Evolutionary conservation across 2,329 filamentous ascomycete species (phyloP), one percentile per base, ranked within the genome.

Genomic region (Pezicula neosporulosa): DNA sequence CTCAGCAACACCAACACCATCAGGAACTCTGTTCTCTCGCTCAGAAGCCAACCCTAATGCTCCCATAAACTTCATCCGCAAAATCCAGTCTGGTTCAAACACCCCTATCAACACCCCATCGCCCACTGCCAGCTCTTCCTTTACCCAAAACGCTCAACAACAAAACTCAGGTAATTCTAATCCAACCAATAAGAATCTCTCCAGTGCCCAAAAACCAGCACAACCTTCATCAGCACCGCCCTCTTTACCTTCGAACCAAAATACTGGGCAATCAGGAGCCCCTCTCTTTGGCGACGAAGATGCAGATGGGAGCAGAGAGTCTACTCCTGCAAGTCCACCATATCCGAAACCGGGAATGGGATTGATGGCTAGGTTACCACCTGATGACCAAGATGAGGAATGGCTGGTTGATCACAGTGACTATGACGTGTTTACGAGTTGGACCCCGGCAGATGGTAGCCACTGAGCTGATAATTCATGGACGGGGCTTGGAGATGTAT

Each of bases 281-380:
- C 59, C 59, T 44, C 36, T 46, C 15, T 49, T 55, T 37, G 63
- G 59, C 10, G 66, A 67, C 28, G 58, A 57, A 28, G 63, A 62
- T 19, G 67, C 67, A 10, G 70, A 71, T 4, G 42, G 19, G 43
- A 74, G 75, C 43, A 55, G 66, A 44, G 68, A 71, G n/a, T 76
- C 78, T 54, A 76, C 82, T 44, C 70, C 73, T 35, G 77, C 79
- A 43, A 82, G 83, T 60, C 76, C 80, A 27, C 75, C 83, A 41
- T 87, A 87, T 57, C 83, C 83, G 0, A 78, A 77, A 55, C 72
- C 83, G 6, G 85, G 84, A 2, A 76, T 83, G 49, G 84, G 85
- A 2, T 70, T 87, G 27, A 77, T 68, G 66, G 58, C 62, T 7
- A 68, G 73, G 21, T 62, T 86, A 18, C 74, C 77, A 6, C 74